Evolutionary conservation across 371 early-diverging fungal genomes (phyloP).

Genomic region (Entomophthora muscae): DNA sequence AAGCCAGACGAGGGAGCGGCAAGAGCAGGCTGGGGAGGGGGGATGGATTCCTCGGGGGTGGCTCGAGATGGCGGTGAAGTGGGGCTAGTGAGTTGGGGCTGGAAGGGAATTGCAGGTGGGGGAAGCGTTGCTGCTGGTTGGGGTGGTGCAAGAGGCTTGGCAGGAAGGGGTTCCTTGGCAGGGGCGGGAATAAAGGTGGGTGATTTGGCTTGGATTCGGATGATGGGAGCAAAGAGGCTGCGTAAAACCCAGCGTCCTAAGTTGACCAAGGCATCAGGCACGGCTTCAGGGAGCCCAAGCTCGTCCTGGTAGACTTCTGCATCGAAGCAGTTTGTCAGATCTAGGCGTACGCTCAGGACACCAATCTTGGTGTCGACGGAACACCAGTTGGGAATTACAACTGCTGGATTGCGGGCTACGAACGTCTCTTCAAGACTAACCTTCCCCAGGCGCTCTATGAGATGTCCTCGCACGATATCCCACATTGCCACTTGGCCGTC

Average conservation of each 20-base stretch:
- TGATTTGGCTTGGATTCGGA: background rate
- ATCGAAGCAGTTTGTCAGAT: conserved; percentile 60
- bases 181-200: background rate
- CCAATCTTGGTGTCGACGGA: conserved; percentile 78
- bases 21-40: conserved; percentile 2
- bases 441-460: conserved; percentile 16
- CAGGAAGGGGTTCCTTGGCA: background rate
- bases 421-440: conserved; percentile 36
- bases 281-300: conserved; percentile 14
- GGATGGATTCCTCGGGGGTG: background rate
- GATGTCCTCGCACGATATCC: conserved; percentile 61
- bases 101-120: background rate
- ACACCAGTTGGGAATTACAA: conserved; percentile 83
- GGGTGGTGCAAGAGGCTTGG: background rate
- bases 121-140: background rate
- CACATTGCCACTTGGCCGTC: conserved; percentile 64
- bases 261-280: conserved; percentile 16
- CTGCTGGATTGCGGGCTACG: conserved; percentile 40
- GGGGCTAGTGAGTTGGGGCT: background rate
- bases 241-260: conserved; percentile 71
- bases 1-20: conserved; percentile 4
- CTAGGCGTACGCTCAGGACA: conserved; percentile 67
- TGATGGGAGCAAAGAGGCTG: conserved; percentile 31
- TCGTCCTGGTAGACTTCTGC: conserved; percentile 73
- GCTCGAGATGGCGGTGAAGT: background rate